Evolutionary conservation across 106 monocot species (phyloP).

Genomic region (Amphibolis antarctica): DNA sequence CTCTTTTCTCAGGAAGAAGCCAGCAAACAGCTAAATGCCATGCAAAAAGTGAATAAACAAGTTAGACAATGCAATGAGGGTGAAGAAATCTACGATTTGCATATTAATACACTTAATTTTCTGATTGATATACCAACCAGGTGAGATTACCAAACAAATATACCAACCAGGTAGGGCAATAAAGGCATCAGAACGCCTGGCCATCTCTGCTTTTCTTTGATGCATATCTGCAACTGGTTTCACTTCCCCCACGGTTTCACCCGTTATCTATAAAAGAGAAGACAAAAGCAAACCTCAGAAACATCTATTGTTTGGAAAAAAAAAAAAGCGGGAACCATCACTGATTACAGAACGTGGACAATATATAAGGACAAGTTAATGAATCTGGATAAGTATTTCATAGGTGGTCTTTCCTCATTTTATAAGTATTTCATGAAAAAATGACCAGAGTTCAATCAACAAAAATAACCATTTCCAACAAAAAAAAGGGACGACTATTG

Average conservation of each 20-base stretch:
- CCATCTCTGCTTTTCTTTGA: slow-evolving; percentile 80
- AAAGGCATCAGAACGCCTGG: slow-evolving; percentile 62
- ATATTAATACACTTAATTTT: no score
- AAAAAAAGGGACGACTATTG: not conserved
- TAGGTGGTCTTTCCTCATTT: not conserved
- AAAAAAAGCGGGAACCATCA: no score
- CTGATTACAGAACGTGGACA: no score
- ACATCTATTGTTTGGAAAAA: not conserved
- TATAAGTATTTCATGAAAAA: not conserved
- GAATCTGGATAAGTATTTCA: no score
- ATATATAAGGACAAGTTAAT: no score
- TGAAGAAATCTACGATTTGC: no score
- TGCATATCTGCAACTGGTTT: slow-evolving; percentile 79
- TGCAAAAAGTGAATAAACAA: no score
- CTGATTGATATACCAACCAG: no score
- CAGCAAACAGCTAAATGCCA: no score
- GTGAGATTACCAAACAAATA: no score
- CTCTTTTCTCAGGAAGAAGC: no score
- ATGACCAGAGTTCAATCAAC: not conserved
- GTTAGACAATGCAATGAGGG: no score
- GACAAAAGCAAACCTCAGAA: not conserved
- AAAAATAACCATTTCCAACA: not conserved
- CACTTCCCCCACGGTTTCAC: slow-evolving; percentile 67
- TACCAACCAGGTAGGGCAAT: slow-evolving; percentile 71
- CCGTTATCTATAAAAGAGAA: slow-evolving; percentile 49